phyloP scores from a whole-genome alignment of 805 yeast genomes.

The Suhomyces emberorum region DNA sequence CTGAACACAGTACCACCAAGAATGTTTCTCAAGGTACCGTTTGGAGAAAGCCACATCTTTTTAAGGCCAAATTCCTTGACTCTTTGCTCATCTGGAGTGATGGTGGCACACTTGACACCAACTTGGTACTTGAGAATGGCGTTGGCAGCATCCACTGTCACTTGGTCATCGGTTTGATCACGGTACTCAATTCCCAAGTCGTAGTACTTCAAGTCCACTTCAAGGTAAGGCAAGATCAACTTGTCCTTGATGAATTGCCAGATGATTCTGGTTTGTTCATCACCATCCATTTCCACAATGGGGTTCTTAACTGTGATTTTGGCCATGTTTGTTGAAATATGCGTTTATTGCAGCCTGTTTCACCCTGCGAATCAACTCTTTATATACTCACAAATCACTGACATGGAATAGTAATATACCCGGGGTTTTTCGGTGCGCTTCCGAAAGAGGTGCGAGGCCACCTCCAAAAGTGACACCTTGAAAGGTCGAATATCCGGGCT shows the following conservation, averaged over 20 bases:
- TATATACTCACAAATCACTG: too few species aligned
- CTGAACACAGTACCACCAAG: constrained; percentile 82
- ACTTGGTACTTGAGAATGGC: constrained; percentile 75
- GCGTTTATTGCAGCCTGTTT: too few species aligned
- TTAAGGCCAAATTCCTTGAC: constrained; percentile 70
- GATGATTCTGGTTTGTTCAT: constrained; percentile 83
- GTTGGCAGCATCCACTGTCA: constrained; percentile 75
- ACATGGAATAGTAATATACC: too few species aligned
- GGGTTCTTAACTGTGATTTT: constrained; percentile 72
- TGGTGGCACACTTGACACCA: constrained; percentile 82
- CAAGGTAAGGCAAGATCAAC: constrained; percentile 65
- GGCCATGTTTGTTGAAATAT: too few species aligned
- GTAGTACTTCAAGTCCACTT: constrained; percentile 71
- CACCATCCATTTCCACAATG: constrained; percentile 78
- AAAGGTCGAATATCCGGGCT: too few species aligned
- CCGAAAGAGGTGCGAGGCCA: too few species aligned
- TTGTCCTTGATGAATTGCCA: constrained; percentile 73
- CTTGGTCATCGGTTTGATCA: constrained; percentile 68
- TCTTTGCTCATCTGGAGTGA: constrained; percentile 79
- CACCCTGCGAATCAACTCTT: too few species aligned
- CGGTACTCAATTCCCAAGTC: constrained; percentile 68
- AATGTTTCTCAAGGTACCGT: constrained; percentile 80
- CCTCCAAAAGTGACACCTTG: too few species aligned
- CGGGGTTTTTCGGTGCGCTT: too few species aligned
- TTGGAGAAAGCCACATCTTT: constrained; percentile 85